Conservation (phyloP, 345 rosid genomes). For the Eucalyptus sp. region DNA sequence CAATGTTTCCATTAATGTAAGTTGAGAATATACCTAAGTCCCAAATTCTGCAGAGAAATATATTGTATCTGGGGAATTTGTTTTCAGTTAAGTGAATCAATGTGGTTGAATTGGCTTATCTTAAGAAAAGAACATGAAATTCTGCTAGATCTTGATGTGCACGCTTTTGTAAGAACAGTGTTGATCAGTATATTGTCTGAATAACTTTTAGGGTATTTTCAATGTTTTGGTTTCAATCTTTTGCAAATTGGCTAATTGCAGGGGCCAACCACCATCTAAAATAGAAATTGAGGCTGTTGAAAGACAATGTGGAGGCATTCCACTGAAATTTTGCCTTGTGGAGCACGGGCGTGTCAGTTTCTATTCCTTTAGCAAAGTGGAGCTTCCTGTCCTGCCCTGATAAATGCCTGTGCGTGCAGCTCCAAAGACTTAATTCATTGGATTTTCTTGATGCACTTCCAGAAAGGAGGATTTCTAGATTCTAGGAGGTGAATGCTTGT, state of each 20-base stretch:
- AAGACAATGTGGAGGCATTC: conserved; percentile 21
- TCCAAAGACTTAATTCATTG: background rate
- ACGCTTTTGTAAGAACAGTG: background rate
- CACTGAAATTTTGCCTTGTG: conserved; percentile 48
- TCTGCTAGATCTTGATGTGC: background rate
- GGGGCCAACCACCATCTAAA: conserved; percentile 46
- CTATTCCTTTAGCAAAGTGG: conserved; percentile 30
- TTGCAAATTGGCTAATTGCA: conserved; percentile 4
- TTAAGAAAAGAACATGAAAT: background rate
- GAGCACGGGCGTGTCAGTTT: conserved; percentile 62
- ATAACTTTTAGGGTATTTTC: background rate
- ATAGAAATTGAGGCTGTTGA: conserved; percentile 43
- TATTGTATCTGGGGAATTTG: background rate
- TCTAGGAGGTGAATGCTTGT: background rate
- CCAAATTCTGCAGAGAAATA: background rate
- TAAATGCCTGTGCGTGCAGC: background rate
- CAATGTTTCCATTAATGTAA: background rate
- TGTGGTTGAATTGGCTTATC: background rate
- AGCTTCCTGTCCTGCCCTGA: conserved; percentile 20
- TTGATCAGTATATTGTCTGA: background rate
- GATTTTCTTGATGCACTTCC: background rate
- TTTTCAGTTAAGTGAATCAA: background rate
- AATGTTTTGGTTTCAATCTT: background rate
- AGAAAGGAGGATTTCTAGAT: background rate
- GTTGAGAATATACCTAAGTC: background rate